phyloP scores from a whole-genome alignment of 2,329 filamentous ascomycete species.

The Ambrosiella xylebori region DNA sequence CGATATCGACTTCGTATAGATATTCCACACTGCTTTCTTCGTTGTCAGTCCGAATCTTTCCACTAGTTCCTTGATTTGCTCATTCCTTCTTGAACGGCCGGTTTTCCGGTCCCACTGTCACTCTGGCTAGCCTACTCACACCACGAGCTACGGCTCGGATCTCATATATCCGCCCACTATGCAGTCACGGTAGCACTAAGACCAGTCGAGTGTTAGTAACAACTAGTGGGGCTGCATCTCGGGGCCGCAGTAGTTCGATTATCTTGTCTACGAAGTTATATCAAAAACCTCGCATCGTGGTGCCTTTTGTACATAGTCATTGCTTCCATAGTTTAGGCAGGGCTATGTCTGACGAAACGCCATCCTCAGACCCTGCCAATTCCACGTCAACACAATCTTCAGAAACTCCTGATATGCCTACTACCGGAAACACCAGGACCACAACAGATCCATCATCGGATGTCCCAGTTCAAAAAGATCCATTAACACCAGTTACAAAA shows the following conservation, averaged over 20 bases:
- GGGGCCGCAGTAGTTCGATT: background rate
- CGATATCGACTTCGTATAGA: no score
- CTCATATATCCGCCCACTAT: slow-evolving; percentile 13
- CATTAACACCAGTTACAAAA: background rate
- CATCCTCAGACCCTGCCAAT: background rate
- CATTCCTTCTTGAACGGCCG: background rate
- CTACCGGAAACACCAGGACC: no score
- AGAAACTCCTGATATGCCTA: background rate
- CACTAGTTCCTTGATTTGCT: no score
- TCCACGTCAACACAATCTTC: background rate
- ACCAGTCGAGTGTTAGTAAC: slow-evolving; percentile 12
- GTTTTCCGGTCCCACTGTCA: slow-evolving; percentile 8
- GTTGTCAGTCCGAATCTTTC: no score
- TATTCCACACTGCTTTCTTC: no score
- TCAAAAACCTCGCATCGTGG: background rate
- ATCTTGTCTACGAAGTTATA: background rate
- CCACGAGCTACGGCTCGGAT: slow-evolving; percentile 15
- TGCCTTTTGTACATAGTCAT: background rate
- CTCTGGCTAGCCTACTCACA: slow-evolving; percentile 13
- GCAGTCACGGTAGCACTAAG: slow-evolving; percentile 12
- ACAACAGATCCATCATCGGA: no score
- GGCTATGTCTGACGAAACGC: background rate
- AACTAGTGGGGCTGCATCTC: slow-evolving; percentile 2
- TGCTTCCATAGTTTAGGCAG: background rate
- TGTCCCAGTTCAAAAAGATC: background rate